Conservation (phyloP, 2,329 filamentous ascomycete genomes). For the Aspergillus clavatus region DNA sequence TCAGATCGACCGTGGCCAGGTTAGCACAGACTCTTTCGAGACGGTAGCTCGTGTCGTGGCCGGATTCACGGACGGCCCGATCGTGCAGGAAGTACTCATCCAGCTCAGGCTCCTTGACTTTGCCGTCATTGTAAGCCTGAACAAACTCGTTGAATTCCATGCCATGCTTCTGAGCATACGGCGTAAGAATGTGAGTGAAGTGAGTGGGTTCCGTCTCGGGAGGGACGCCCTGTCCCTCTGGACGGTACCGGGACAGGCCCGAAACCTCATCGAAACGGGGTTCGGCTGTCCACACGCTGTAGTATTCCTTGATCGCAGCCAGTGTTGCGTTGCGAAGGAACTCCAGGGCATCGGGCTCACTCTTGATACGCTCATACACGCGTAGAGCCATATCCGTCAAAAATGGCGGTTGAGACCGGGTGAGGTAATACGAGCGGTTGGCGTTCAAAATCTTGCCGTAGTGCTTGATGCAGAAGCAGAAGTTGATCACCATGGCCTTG, state of each 20-base stretch:
- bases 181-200: conserved; percentile 75
- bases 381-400: conserved; percentile 94
- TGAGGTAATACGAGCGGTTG: conserved; percentile 91
- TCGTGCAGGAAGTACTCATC: conserved; percentile 97
- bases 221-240: conserved; percentile 77
- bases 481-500: conserved; percentile 92
- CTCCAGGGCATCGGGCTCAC: conserved; percentile 71
- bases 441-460: conserved; percentile 98
- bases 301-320: conserved; percentile 95
- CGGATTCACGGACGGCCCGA: conserved; percentile 89
- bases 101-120: conserved; percentile 76
- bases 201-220: conserved; percentile 87
- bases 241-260: conserved; percentile 78
- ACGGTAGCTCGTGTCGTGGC: conserved; percentile 93
- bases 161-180: conserved; percentile 76
- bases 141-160: conserved; percentile 84
- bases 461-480: conserved; percentile 96
- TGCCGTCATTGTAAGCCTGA: conserved; percentile 73
- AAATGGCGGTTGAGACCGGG: conserved; percentile 91
- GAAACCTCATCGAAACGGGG: conserved; percentile 73
- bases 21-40: conserved; percentile 83
- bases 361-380: conserved; percentile 89
- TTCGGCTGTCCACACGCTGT: conserved; percentile 77
- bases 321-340: conserved; percentile 76
- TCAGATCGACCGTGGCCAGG: conserved; percentile 88